Evolutionary conservation across 371 early-diverging fungal genomes (phyloP).

Genomic region (Basidiobolus meristosporus): DNA sequence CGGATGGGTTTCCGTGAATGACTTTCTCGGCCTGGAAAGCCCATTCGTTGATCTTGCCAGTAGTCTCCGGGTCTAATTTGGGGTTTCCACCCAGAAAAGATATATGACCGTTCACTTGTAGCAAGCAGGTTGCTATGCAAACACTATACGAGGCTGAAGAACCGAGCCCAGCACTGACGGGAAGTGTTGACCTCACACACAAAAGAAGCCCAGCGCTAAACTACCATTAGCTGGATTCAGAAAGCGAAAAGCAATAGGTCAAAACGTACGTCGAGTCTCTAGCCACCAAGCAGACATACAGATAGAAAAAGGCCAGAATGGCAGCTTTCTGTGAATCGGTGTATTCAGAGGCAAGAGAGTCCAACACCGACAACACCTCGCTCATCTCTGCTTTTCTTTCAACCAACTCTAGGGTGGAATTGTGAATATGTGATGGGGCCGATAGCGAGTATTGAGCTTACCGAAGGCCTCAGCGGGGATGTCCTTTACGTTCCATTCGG

Average conservation of each 20-base stretch:
- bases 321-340: conserved; percentile 12
- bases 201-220: background rate
- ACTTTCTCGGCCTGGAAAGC: conserved; percentile 84
- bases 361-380: background rate
- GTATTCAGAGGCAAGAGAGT: too few species aligned
- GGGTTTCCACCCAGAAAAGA: conserved; percentile 1
- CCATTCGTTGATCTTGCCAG: conserved; percentile 71
- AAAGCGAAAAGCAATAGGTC: background rate
- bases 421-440: too few species aligned
- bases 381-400: too few species aligned
- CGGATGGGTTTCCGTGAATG: conserved; percentile 89
- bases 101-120: too few species aligned
- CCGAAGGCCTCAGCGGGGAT: background rate
- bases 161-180: conserved; percentile 92
- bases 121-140: conserved; percentile 54
- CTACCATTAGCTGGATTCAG: too few species aligned
- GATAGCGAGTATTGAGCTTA: too few species aligned
- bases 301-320: conserved; percentile 18
- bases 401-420: too few species aligned
- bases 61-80: too few species aligned
- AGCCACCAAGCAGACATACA: conserved; percentile 8
- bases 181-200: conserved; percentile 45
- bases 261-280: conserved; percentile 3
- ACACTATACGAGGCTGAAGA: conserved; percentile 87
- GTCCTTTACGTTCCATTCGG: background rate